Percentiles rank a stretch among this genome's conserved stretches.
Evolutionary conservation across 495 filamentous ascomycete species (phyloP).

Genomic region (Aspergillus bertholletiae): DNA sequence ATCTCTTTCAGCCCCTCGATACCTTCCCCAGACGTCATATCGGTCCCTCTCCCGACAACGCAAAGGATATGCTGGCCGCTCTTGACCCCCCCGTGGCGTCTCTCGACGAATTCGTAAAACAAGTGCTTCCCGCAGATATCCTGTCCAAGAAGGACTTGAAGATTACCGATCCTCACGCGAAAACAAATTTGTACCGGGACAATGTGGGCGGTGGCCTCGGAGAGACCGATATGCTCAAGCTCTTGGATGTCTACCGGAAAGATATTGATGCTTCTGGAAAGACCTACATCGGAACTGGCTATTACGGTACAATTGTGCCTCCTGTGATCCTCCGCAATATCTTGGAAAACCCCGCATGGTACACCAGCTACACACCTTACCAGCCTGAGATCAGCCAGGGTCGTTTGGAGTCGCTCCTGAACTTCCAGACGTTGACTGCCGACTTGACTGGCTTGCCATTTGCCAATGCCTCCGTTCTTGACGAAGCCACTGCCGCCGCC

Average conservation of each 20-base stretch:
- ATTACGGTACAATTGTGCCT: conserved; percentile 81
- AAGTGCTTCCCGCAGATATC: conserved; percentile 83
- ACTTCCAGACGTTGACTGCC: conserved; percentile 93
- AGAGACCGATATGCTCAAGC: conserved; percentile 65
- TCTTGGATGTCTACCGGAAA: conserved; percentile 59
- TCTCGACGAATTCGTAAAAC: conserved; percentile 82
- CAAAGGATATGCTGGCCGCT: conserved; percentile 73
- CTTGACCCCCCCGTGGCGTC: conserved; percentile 71
- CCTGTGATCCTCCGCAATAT: conserved; percentile 94
- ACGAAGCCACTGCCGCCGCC: conserved; percentile 91
- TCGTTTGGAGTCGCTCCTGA: conserved; percentile 86
- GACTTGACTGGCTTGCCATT: conserved; percentile 89
- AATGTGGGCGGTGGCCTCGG: conserved; percentile 54
- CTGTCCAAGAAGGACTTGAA: conserved; percentile 62
- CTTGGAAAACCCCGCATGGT: conserved; percentile 93
- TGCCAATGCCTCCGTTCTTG: conserved; percentile 89
- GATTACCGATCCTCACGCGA: conserved; percentile 33
- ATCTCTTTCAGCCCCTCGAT: conserved; percentile 49
- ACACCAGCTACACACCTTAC: conserved; percentile 98
- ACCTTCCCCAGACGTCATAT: conserved; percentile 90
- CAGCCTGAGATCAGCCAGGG: conserved; percentile 98
- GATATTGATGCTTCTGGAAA: conserved; percentile 57
- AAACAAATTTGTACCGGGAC: conserved; percentile 38
- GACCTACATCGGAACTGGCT: conserved; percentile 80
- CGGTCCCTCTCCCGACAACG: conserved; percentile 73